Base-by-base conservation (phyloP, 2,329 filamentous ascomycete genomes). In the Elsinoe batatas region DNA sequence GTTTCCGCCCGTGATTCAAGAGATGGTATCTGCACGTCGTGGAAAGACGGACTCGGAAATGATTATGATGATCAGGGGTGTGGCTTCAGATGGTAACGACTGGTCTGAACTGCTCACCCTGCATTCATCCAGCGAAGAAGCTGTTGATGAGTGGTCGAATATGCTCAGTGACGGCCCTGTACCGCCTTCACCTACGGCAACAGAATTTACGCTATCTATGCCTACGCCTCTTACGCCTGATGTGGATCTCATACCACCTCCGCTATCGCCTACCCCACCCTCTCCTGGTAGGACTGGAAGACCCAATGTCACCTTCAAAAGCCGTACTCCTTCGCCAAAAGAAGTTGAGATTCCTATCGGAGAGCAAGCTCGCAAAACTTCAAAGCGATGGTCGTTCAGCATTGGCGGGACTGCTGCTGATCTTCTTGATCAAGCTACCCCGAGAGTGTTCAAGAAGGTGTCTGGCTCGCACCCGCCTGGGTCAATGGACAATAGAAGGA, bases 61-160 rank as follows among this genome's bases (percentile, higher is more conserved):
- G 59, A 79, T 95, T 7, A 74, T 95, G 58, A 96, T 97, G 91
- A 79, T 96, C 55, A 83, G 89, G 57, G 90, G 89, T 38, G 74
- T 75, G 59, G 79, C 81, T 36, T 79, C 77, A 6, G 74, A 76
- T 46, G 74, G 76, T 18, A 71, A 79, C 53, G 82, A 87, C 60
- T 97, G 91, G 91, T 84, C 84, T 59, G 91, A 98, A 70, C 74
- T 95, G 5, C 74, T 97, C 57, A 84, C 82, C n/a, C 75, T 97
- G 13, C 80, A 77, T 8, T 82, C 87, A 2, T 85, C 91, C 54
- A 82, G 88, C 65, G 84, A 90, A 59, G 84, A 88, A 56, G 83
- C 90, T 58, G 83, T 85, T 5, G 73, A 80, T 13, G 93, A 97
- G 69, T 98, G 93, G 93, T 75, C 96, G 36, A 80, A 87, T 37